These are phyloP conservation scores for Aspergillus affinis DNA, from an alignment of 495 filamentous ascomycete genomes.

Conservation along the genomic window DNA sequence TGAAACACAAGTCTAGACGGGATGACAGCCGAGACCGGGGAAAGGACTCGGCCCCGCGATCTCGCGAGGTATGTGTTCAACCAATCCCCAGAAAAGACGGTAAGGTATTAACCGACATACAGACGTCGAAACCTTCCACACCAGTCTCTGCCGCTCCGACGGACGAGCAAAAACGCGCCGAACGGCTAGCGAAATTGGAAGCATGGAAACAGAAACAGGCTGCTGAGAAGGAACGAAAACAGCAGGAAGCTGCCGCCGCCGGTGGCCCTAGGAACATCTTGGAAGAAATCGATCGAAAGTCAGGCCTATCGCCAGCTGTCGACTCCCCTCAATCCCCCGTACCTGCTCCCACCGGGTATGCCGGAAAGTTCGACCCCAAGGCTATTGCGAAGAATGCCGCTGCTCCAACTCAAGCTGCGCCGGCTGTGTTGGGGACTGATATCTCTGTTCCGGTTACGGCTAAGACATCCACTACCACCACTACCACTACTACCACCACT, in stretches of 20 bases:
- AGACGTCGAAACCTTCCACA: conserved; percentile 46
- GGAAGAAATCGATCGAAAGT: conserved; percentile 74
- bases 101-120: conserved; percentile 9
- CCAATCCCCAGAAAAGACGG: background rate
- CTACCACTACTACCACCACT: conserved; percentile 40
- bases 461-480: conserved; percentile 47
- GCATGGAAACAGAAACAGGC: conserved; percentile 90
- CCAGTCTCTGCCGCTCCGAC: conserved; percentile 57
- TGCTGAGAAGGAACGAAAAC: conserved; percentile 74
- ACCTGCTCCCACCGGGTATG: conserved; percentile 56
- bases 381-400: conserved; percentile 71
- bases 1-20: conserved; percentile 65
- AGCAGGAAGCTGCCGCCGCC: conserved; percentile 61
- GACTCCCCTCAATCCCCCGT: conserved; percentile 60
- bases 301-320: conserved; percentile 51
- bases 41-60: conserved; percentile 42
- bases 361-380: conserved; percentile 88
- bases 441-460: conserved; percentile 58
- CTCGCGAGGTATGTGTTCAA: conserved; percentile 52
- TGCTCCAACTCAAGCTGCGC: conserved; percentile 41
- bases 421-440: conserved; percentile 59
- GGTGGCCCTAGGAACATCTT: conserved; percentile 66
- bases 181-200: conserved; percentile 79
- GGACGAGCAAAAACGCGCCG: conserved; percentile 82
- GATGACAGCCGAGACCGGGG: conserved; percentile 61